These are phyloP conservation scores for Noccaea caerulescens DNA, from an alignment of 345 rosid species.

Conservation along the genomic window DNA sequence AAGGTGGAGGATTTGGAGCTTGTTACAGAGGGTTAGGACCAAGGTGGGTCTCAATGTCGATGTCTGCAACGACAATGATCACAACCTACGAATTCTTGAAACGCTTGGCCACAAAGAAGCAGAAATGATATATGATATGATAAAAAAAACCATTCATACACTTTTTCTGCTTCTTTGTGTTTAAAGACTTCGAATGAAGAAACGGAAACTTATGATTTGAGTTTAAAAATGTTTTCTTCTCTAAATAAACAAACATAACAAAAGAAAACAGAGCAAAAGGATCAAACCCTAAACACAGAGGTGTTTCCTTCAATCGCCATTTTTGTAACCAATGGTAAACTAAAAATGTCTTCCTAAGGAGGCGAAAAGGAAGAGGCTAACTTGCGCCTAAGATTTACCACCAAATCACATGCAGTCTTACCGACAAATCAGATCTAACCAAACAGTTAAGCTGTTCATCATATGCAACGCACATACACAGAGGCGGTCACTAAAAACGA, in stretches of 20 bases:
- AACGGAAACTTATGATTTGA: constrained; percentile 19
- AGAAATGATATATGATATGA: constrained; percentile 17
- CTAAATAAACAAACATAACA: constrained; percentile 30
- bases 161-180: not conserved
- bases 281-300: constrained; percentile 36
- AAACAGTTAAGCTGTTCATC: constrained; percentile 56
- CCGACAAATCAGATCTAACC: constrained; percentile 49
- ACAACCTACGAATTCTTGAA: constrained; percentile 89
- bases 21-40: constrained; percentile 94
- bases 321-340: constrained; percentile 28
- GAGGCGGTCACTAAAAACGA: not conserved
- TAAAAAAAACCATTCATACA: constrained; percentile 2
- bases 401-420: constrained; percentile 44
- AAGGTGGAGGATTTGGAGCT: constrained; percentile 81
- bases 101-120: constrained; percentile 70
- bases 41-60: constrained; percentile 90
- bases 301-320: constrained; percentile 31
- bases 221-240: constrained; percentile 22
- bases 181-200: not conserved
- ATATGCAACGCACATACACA: constrained; percentile 47
- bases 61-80: constrained; percentile 90
- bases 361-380: constrained; percentile 20
- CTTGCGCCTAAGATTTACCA: constrained; percentile 28
- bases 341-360: constrained; percentile 31
- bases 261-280: constrained; percentile 18